Evolutionary conservation across 179 eudicot genomes (phyloP).

Genomic region (Amaranthus tricolor): DNA sequence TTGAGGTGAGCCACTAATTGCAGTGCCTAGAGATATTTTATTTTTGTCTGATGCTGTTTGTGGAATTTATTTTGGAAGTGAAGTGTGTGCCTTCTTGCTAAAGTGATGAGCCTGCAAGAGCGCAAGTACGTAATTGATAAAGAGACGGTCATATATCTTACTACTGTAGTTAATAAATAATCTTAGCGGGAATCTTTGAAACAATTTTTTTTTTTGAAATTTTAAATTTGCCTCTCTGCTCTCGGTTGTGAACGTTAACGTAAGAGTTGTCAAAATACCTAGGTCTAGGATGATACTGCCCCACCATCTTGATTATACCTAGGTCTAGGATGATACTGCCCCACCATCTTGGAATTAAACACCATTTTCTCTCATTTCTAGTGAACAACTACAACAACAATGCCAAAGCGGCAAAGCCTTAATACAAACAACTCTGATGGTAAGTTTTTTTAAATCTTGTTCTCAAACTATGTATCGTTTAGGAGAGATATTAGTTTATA

Average conservation of each 20-base stretch:
- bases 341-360: background rate
- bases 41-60: background rate
- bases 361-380: background rate
- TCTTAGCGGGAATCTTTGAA: background rate
- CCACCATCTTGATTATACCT: background rate
- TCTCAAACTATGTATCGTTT: background rate
- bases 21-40: background rate
- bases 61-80: background rate
- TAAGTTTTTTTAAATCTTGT: background rate
- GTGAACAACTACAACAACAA: too few relatives aligned
- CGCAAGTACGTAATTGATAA: too few relatives aligned
- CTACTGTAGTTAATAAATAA: too few relatives aligned
- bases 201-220: background rate
- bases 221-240: background rate
- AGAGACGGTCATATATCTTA: too few relatives aligned
- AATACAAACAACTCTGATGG: background rate
- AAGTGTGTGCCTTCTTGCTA: background rate
- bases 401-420: too few relatives aligned
- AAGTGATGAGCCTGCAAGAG: too few relatives aligned
- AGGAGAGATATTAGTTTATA: background rate
- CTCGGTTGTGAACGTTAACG: background rate
- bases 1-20: background rate
- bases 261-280: background rate
- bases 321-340: background rate
- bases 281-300: background rate